These are phyloP conservation scores for Paraconiothyrium brasiliense DNA, from an alignment of 2,329 filamentous ascomycete species.

Conservation along the genomic window DNA sequence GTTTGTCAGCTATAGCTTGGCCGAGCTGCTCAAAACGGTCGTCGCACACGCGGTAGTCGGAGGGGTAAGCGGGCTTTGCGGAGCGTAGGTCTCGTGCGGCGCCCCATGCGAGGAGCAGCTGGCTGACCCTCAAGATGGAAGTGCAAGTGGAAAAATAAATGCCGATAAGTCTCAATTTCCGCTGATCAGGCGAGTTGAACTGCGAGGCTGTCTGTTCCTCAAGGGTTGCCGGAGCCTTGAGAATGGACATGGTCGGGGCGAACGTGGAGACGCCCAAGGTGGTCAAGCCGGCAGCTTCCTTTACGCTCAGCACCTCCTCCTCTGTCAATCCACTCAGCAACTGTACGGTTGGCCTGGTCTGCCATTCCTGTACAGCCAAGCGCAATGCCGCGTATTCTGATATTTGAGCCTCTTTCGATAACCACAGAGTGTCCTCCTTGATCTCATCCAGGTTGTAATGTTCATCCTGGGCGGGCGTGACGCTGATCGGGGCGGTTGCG, in stretches of 20 bases:
- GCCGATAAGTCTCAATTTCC: conserved; percentile 73
- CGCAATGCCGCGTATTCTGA: conserved; percentile 85
- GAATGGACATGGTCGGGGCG: conserved; percentile 55
- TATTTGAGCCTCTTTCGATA: conserved; percentile 79
- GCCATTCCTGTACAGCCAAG: conserved; percentile 83
- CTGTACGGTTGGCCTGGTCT: conserved; percentile 77
- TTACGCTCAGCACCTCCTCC: conserved; percentile 79
- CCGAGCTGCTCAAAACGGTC: conserved; percentile 47
- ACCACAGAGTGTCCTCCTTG: conserved; percentile 86
- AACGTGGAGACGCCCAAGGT: conserved; percentile 65
- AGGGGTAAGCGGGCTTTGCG: conserved; percentile 37
- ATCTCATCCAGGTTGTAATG: conserved; percentile 79
- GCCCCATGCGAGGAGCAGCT: conserved; percentile 48
- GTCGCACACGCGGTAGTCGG: conserved; percentile 42
- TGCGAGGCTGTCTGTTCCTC: conserved; percentile 44
- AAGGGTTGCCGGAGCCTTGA: conserved; percentile 36
- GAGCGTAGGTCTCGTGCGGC: conserved; percentile 38
- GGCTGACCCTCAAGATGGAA: conserved; percentile 55
- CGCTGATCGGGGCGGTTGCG: conserved; percentile 86
- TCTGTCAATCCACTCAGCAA: conserved; percentile 77
- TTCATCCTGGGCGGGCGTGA: conserved; percentile 72
- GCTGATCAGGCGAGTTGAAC: conserved; percentile 70
- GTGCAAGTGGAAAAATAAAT: conserved; percentile 77
- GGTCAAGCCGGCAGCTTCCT: conserved; percentile 74
- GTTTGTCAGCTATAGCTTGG: conserved; percentile 36